Base-by-base conservation (phyloP, 2,329 filamentous ascomycete species). In the Thyridium curvatum region DNA sequence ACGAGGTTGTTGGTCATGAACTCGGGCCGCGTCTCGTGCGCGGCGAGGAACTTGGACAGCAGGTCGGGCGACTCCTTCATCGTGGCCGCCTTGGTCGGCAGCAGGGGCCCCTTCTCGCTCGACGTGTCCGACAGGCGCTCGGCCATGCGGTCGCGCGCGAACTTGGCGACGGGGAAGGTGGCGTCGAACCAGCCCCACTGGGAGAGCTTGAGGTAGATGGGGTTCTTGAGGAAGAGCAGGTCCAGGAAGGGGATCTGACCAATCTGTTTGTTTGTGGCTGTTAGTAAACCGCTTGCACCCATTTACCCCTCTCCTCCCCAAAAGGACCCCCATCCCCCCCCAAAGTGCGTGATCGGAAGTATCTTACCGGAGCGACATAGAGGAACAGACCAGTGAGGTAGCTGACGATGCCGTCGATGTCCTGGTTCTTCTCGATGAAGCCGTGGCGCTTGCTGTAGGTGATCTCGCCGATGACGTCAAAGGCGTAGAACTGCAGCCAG, bases 401-500 rank as follows among this genome's bases (percentile, higher is more conserved):
- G 0, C 59, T 64, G 4, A 89, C 73, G 37, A 89, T 88, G 1
- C 83, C 83, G 45, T 86, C 83, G 12, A 90, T 77, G 45, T 90
- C 86, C 52, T 81, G 71, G 37, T 86, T 82, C 53, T 75, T 72
- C 57, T 90, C 84, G 2, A 90, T 62, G 47, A 90, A 90, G 0
- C 86, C 86, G 41, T 88, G 73, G 0, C 82, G 71, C 55, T 86
- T 86, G 55, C 77, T 80, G 61, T 86, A 89, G 0, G 84, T 88
- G 51, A 89, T 75, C 44, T 86, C 80, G 6, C 84, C 84, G 45
- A 88, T 88, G 12, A 89, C 84, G 53, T 90, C 86, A 51, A 90
- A 90, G 0, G 86, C 86, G 49, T 86, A 89, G 54, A 81, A 89
- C 52, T 90, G 85, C 41, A 90, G 63, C 85, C 85, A 89, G 41